phyloP scores from a whole-genome alignment of 1,284 basidiomycete genomes.

The Melampsora americana region DNA sequence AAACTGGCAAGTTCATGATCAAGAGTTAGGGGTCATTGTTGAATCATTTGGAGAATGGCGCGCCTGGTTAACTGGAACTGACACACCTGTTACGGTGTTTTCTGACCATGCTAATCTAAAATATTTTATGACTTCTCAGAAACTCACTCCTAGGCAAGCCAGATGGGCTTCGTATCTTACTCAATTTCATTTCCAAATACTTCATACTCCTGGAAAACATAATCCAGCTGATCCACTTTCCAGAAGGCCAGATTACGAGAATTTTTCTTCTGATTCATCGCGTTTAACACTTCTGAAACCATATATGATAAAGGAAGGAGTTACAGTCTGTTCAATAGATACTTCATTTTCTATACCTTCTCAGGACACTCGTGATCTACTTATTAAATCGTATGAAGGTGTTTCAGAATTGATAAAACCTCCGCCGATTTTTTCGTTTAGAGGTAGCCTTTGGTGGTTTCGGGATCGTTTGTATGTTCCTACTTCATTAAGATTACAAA shows the following conservation, averaged over 20 bases:
- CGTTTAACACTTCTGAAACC: neutral
- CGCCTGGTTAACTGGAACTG: constrained; percentile 26
- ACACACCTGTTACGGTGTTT: constrained; percentile 12
- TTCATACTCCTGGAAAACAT: constrained; percentile 1
- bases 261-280: neutral
- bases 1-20: constrained; percentile 8
- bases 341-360: neutral
- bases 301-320: neutral
- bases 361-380: neutral
- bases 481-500: neutral
- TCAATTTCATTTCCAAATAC: constrained; percentile 8
- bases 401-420: neutral
- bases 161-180: constrained; percentile 9
- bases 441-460: neutral
- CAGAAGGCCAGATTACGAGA: neutral
- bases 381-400: neutral
- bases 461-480: neutral
- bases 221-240: constrained; percentile 22
- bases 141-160: constrained; percentile 12
- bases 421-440: neutral
- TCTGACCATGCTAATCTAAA: constrained; percentile 32
- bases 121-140: no score
- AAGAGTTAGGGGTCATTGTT: constrained; percentile 6
- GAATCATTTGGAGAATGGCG: constrained; percentile 15
- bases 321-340: neutral